These are phyloP conservation scores for Metschnikowia continentalis DNA, from an alignment of 805 yeast species.

Conservation along the genomic window DNA sequence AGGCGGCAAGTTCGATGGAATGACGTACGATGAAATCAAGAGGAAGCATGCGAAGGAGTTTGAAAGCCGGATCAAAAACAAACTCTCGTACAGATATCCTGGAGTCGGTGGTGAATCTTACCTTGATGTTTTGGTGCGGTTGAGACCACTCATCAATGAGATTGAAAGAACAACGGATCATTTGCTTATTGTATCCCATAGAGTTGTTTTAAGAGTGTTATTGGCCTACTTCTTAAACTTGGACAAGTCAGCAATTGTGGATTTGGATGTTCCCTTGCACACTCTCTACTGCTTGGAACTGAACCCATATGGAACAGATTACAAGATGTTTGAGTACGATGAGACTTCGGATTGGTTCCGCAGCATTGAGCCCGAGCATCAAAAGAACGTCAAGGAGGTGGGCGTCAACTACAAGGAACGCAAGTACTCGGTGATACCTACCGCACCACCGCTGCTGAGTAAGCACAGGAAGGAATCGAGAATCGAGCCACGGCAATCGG, in stretches of 20 bases:
- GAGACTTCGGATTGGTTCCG: constrained; percentile 74
- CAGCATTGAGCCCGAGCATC: constrained; percentile 55
- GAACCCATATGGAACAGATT: constrained; percentile 93
- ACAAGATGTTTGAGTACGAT: constrained; percentile 84
- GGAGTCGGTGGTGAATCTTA: constrained; percentile 98
- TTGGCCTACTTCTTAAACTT: constrained; percentile 87
- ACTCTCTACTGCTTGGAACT: constrained; percentile 87
- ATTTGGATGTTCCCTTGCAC: constrained; percentile 88
- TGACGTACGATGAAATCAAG: constrained; percentile 87
- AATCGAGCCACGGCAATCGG: constrained; percentile 1
- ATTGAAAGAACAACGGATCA: constrained; percentile 89
- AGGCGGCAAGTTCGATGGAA: constrained; percentile 88
- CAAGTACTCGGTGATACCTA: constrained; percentile 70
- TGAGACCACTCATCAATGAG: constrained; percentile 87
- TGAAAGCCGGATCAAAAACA: constrained; percentile 67
- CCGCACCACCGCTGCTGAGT: constrained; percentile 52
- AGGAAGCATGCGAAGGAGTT: constrained; percentile 71
- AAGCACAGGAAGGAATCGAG: constrained; percentile 8
- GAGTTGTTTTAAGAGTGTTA: constrained; percentile 85
- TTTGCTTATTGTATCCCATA: constrained; percentile 75
- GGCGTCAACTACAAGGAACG: constrained; percentile 68
- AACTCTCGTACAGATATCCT: constrained; percentile 85
- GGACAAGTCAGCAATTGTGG: constrained; percentile 75
- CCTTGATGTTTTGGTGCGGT: constrained; percentile 84
- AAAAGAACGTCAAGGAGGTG: constrained; percentile 61